Base-by-base conservation (phyloP, 2,329 filamentous ascomycete species). In the Aspergillus oerlinghausenensis region DNA sequence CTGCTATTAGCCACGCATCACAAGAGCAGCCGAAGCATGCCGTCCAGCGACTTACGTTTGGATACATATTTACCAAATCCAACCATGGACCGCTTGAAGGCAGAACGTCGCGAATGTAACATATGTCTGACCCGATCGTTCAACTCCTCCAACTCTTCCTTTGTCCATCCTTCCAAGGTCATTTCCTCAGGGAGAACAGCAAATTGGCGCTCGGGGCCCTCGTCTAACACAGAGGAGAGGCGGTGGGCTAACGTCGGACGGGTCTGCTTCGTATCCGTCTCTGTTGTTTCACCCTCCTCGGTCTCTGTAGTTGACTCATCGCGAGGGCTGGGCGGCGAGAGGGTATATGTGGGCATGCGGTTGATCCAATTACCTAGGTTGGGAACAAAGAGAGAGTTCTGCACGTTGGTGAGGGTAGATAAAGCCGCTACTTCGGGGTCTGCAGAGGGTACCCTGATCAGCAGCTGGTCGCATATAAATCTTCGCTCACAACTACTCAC, bases 101-200 rank as follows among this genome's bases (percentile, higher is more conserved):
- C 88, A 38, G 88, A 88, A 17, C 89, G 83, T 54, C 85, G 84
- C 6, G 91, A 95, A 73, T 95, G 91, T 45, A 96, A 75, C 84
- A 94, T 90, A 69, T 96, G 91, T 32, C 91, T 82, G 19, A 96
- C 91, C 69, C 93, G 87, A 63, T 96, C 91, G 66, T 96, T 90
- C 42, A 96, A 77, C 68, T 90, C 86, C 58, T 81, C 81, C 67
- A 91, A 87, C 60, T 95, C 90, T 50, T 86, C 84, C 6, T 83
- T 81, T 2, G 77, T 85, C 91, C 91, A 96, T 11, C 87, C 88
- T 6, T 89, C 84, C 0, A 95, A 77, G 2, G 80, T 83, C 4
- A 85, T 81, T 2, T 88, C 88, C 57, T 92, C 87, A 0, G 91
- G 91, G 1, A 94, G 80, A 5, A 93, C 87, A 23, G 90, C 91